Conservation (phyloP, 1,139 yeast genomes). For the Yamadazyma membranifaciens region DNA sequence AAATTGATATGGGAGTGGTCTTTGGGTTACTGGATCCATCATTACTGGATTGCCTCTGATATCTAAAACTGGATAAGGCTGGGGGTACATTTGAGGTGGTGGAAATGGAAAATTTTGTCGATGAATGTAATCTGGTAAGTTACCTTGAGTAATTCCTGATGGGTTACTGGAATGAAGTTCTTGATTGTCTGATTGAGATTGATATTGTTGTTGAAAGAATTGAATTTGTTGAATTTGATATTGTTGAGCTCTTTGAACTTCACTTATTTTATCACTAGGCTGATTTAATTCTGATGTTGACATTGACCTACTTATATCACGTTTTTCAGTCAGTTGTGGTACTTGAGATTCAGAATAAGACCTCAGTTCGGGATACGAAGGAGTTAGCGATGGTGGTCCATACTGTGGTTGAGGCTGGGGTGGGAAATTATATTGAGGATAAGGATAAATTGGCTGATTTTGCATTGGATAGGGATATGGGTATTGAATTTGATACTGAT, state of each 20-base stretch:
- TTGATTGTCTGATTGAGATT: not conserved
- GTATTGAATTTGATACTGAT: not conserved
- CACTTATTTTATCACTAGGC: not conserved
- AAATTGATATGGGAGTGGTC: not conserved
- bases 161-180: not conserved
- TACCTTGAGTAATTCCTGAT: not conserved
- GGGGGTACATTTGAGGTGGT: constrained; percentile 2
- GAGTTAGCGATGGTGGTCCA: not conserved
- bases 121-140: no score
- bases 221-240: constrained; percentile 6
- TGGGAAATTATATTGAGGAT: not conserved
- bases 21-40: not conserved
- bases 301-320: no score
- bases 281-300: not conserved
- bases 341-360: not conserved
- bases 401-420: not conserved
- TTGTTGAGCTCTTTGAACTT: constrained; percentile 5
- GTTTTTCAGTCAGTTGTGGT: not conserved
- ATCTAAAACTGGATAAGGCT: constrained; percentile 1
- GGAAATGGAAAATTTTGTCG: no score
- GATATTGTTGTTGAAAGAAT: constrained; percentile 3
- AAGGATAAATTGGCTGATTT: not conserved
- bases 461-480: no score
- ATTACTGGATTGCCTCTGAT: not conserved
- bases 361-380: not conserved